These are phyloP conservation scores for Fraxinus paxiana DNA, from an alignment of 305 asterid species.

Conservation along the genomic window DNA sequence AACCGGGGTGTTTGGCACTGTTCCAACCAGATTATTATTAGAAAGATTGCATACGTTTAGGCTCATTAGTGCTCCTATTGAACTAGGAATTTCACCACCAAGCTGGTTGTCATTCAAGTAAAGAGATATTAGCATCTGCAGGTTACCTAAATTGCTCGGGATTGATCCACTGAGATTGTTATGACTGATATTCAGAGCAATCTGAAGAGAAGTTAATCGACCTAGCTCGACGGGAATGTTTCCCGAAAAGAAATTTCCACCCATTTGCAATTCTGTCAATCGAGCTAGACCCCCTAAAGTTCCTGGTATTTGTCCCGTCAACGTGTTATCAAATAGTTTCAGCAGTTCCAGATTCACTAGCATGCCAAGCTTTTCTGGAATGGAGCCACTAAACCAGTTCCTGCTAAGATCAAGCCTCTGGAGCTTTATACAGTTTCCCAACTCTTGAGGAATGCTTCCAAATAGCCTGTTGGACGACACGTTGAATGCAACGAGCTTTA, in stretches of 20 bases:
- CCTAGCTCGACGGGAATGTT: constrained; percentile 68
- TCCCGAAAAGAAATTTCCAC: constrained; percentile 67
- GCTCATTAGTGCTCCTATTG: constrained; percentile 61
- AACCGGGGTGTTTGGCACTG: constrained; percentile 58
- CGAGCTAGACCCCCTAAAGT: constrained; percentile 60
- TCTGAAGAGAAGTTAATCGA: constrained; percentile 64
- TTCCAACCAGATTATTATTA: constrained; percentile 63
- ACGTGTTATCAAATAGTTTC: constrained; percentile 61
- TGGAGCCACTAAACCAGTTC: constrained; percentile 49
- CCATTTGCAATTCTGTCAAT: constrained; percentile 76
- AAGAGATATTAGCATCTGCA: constrained; percentile 79
- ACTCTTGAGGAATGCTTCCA: constrained; percentile 60
- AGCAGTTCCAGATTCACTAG: constrained; percentile 70
- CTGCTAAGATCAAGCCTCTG: constrained; percentile 84
- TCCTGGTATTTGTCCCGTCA: constrained; percentile 59
- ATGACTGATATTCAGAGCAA: constrained; percentile 70
- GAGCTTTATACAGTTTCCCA: constrained; percentile 66
- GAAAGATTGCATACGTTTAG: constrained; percentile 75
- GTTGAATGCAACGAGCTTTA: constrained; percentile 71
- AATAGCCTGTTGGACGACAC: constrained; percentile 57
- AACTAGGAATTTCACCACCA: constrained; percentile 66
- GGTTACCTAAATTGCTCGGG: constrained; percentile 57
- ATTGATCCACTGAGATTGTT: constrained; percentile 59
- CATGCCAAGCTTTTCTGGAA: constrained; percentile 62
- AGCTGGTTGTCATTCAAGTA: constrained; percentile 68